Conservation (phyloP, 495 filamentous ascomycete genomes). For the Cryomyces minteri region DNA sequence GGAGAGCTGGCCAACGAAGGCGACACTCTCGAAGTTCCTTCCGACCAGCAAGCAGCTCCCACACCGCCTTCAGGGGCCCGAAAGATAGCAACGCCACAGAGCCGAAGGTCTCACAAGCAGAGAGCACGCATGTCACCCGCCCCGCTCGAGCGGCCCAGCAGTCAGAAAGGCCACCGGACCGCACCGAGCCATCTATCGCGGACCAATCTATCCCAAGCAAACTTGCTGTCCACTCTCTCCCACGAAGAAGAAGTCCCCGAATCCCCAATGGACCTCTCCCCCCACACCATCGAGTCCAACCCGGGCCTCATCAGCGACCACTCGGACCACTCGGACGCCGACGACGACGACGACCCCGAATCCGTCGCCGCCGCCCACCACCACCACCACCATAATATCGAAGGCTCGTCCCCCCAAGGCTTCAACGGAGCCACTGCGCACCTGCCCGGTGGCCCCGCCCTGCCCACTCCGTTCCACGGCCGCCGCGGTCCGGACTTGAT, state of each 20-base stretch:
- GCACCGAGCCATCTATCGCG: neutral
- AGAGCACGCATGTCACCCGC: neutral
- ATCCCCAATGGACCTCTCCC: slow-evolving; percentile 44
- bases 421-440: no score
- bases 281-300: slow-evolving; percentile 63
- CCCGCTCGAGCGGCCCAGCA: slow-evolving; percentile 5
- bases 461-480: no score
- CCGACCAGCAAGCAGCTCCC: slow-evolving; percentile 23
- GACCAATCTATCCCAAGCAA: no score
- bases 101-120: neutral
- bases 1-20: slow-evolving; percentile 11
- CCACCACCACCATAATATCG: no score
- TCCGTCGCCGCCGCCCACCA: no score
- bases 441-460: no score
- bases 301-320: slow-evolving; percentile 82
- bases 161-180: slow-evolving; percentile 7
- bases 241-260: slow-evolving; percentile 7
- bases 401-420: no score
- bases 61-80: neutral
- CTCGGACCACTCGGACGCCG: slow-evolving; percentile 26
- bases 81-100: neutral
- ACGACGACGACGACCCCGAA: slow-evolving; percentile 8
- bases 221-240: neutral
- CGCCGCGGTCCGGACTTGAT: no score
- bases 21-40: no score